Evolutionary conservation across 164 flowering plant species (phyloP).

Genomic region (Platanus orientalis): DNA sequence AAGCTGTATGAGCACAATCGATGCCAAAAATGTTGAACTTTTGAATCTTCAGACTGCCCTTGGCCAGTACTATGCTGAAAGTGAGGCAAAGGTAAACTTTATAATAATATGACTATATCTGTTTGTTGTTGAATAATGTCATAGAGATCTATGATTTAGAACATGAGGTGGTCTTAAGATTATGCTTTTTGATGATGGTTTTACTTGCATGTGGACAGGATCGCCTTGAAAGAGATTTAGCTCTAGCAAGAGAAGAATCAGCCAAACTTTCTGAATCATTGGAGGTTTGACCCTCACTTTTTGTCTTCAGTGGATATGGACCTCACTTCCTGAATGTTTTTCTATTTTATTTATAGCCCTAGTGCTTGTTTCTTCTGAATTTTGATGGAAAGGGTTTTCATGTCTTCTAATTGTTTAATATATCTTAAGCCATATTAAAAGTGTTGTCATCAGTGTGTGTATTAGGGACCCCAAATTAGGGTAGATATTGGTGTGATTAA

Average conservation of each 20-base stretch:
- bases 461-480: too few relatives aligned
- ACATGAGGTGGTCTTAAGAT: not conserved
- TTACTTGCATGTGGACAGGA: slow-evolving; percentile 40
- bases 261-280: slow-evolving; percentile 51
- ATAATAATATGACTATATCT: not conserved
- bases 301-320: not conserved
- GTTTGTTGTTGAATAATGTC: not conserved
- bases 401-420: not conserved
- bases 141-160: not conserved
- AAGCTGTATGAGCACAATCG: slow-evolving; percentile 52
- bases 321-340: not conserved
- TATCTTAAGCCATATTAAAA: not conserved
- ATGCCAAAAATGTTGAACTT: slow-evolving; percentile 81
- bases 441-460: too few relatives aligned
- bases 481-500: too few relatives aligned
- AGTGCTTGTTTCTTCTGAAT: not conserved
- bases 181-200: slow-evolving; percentile 7
- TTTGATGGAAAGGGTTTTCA: not conserved
- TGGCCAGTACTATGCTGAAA: slow-evolving; percentile 97
- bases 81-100: slow-evolving; percentile 80
- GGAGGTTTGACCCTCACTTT: slow-evolving; percentile 41
- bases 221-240: slow-evolving; percentile 61
- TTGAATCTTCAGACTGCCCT: slow-evolving; percentile 96
- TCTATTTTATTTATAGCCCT: not conserved
- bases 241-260: slow-evolving; percentile 66